Evolutionary conservation across 1,139 yeast species (phyloP), one percentile per base, ranked within the genome.

Genomic region (Pichia sp.): DNA sequence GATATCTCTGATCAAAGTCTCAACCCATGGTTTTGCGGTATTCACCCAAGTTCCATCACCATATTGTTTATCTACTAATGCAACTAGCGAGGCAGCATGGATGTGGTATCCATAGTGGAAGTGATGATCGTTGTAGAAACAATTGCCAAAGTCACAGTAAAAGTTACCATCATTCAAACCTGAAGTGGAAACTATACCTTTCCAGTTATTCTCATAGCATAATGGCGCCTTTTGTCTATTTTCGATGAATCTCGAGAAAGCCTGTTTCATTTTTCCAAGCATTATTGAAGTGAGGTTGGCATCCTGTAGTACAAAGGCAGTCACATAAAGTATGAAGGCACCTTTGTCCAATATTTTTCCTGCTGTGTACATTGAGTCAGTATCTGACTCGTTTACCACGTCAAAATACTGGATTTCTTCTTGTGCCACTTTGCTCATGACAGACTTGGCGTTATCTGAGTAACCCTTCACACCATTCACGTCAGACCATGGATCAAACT

Each of bases 41-140:
- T 67, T 61, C 8, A 81, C 72, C 85, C 89, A 86, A 1, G 74
- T 66, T 10, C 81, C 81, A 52, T 67, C 69, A 13, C 77, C 79
- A 26, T 61, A 61, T 7, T 70, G 71, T 4, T 57, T 55, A 62
- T 86, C 93, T 30, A 84, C 80, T 53, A 77, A 69, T 1, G 81
- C 84, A 10, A 84, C 71, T 16, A 87, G 70, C 0, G 92, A 87
- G 51, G 86, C 82, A 0, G 93, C 87, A 65, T 85, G 86, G 44
- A 87, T 77, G 64, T 84, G 90, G 62, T 86, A 87, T 1, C 90
- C 89, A 64, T 85, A 87, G 70, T 87, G 93, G 74, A 87, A 87
- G 69, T 87, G 93, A 63, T 87, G 95, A 63, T 87, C 95, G 63
- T 87, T 87, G 66, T 86, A 87, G 64, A 80, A 83, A 10, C 90